These are phyloP conservation scores for Phytophthora hibernalis DNA, from an alignment of 352 stramenopile species.

Conservation along the genomic window DNA sequence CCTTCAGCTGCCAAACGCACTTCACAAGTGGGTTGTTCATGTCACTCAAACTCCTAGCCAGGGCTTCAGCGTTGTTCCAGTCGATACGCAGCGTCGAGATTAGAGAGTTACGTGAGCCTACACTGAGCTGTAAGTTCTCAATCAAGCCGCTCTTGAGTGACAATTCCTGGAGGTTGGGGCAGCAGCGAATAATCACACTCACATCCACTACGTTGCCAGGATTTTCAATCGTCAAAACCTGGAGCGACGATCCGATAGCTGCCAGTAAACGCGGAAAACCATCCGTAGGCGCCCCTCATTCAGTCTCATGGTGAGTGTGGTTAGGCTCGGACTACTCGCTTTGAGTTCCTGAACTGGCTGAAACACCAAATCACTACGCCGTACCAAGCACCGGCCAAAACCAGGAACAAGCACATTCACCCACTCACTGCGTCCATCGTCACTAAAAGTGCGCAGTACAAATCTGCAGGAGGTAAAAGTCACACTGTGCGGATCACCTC, in stretches of 20 bases:
- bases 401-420: conserved; percentile 18
- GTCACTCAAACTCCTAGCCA: conserved; percentile 12
- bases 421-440: conserved; percentile 25
- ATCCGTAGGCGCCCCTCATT: conserved; percentile 1
- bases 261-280: conserved; percentile 22
- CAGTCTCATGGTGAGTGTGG: conserved; percentile 9
- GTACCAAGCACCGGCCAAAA: conserved; percentile 25
- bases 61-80: conserved; percentile 16
- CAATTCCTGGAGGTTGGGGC: conserved; percentile 24
- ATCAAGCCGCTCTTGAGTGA: conserved; percentile 13
- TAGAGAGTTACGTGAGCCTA: not conserved
- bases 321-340: not conserved
- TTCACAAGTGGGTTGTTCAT: conserved; percentile 16
- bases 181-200: conserved; percentile 25
- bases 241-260: conserved; percentile 16
- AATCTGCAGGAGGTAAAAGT: conserved; percentile 18
- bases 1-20: conserved; percentile 15
- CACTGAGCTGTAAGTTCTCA: conserved; percentile 13
- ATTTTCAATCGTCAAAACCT: conserved; percentile 18
- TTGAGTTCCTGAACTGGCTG: not conserved
- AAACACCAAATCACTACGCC: conserved; percentile 15
- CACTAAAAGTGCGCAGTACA: conserved; percentile 19
- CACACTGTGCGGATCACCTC: conserved; percentile 16
- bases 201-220: conserved; percentile 10
- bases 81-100: conserved; percentile 16